Evolutionary conservation across 331 rosid genomes (phyloP).

Genomic region (Quercus lobata): DNA sequence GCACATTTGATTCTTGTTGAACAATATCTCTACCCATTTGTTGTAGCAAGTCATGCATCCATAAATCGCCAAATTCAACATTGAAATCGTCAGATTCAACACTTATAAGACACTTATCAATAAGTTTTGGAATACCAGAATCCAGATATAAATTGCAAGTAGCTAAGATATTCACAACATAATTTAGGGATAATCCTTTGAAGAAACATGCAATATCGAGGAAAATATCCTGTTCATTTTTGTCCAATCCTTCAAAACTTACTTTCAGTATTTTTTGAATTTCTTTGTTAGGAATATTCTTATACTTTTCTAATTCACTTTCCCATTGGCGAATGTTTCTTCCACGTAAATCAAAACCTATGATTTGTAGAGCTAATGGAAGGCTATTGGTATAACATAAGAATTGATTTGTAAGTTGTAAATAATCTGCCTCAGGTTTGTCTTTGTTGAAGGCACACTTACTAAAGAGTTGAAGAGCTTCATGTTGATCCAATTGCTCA

Average conservation of each 20-base stretch:
- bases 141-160: not conserved
- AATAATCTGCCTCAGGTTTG: too few relatives aligned
- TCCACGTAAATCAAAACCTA: not conserved
- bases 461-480: slow-evolving; percentile 12
- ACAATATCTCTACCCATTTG: slow-evolving; percentile 24
- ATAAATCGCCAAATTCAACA: not conserved
- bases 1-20: not conserved
- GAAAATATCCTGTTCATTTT: not conserved
- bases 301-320: not conserved
- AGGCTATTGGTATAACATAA: too few relatives aligned
- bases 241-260: not conserved
- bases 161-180: not conserved
- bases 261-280: not conserved
- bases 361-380: not conserved
- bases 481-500: not conserved
- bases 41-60: slow-evolving; percentile 18
- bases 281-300: not conserved
- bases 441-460: too few relatives aligned
- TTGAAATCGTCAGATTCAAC: too few relatives aligned
- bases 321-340: not conserved
- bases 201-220: not conserved
- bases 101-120: not conserved
- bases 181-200: not conserved
- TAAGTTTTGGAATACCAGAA: not conserved
- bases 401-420: too few relatives aligned